Percentiles rank a stretch among this genome's conserved stretches.
These are phyloP conservation scores for Rhododendron ferrugineum DNA, from an alignment of 148 eudicot species.

Conservation along the genomic window DNA sequence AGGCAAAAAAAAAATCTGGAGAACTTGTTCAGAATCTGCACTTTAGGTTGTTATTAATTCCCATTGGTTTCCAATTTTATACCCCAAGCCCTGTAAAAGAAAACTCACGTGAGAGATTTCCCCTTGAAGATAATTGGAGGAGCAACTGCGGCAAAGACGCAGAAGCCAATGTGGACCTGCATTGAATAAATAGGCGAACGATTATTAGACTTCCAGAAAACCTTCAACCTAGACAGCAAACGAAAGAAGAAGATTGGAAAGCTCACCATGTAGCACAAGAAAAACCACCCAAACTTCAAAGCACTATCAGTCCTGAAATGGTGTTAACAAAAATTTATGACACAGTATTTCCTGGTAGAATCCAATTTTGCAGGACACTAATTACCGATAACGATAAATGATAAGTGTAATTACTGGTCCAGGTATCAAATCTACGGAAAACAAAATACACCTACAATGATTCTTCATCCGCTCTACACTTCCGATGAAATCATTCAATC, in stretches of 20 bases:
- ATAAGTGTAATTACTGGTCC: neutral
- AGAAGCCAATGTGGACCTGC: constrained; percentile 85
- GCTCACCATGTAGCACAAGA: constrained; percentile 63
- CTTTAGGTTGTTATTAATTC: neutral
- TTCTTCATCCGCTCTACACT: neutral
- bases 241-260: neutral
- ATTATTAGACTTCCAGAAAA: constrained; percentile 9
- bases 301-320: constrained; percentile 83
- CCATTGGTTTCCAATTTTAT: neutral
- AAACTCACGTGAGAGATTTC: constrained; percentile 77
- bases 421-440: neutral
- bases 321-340: neutral
- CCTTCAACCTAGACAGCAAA: neutral
- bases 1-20: neutral
- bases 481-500: neutral
- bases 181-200: constrained; percentile 9
- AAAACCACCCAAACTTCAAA: constrained; percentile 80
- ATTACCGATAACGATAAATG: neutral
- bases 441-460: neutral
- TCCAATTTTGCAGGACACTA: neutral
- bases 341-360: neutral
- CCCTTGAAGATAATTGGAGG: constrained; percentile 87
- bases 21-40: neutral
- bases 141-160: constrained; percentile 74
- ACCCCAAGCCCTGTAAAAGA: neutral